Base-by-base conservation (phyloP, 2,329 filamentous ascomycete species). In the Phialophora chinensis region DNA sequence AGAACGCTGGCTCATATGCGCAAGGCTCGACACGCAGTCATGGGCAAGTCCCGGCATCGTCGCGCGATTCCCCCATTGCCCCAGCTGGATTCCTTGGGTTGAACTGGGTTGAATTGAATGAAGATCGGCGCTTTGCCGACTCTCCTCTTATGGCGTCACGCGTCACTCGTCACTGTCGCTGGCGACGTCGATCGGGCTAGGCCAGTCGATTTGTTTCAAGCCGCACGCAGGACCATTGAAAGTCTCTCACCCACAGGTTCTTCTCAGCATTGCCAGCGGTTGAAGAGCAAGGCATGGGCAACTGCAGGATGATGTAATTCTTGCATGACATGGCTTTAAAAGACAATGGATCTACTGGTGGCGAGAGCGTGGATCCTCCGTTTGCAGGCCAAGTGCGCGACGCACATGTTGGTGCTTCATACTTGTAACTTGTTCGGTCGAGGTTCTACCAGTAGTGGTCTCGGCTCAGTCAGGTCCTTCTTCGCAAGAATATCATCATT, bases 341-440 rank as follows among this genome's bases (percentile, higher is more conserved):
- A 14, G n/a, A 52, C 3, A 23, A 14, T 25, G 49, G 49, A 52
- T 52, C 49, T 27, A 20, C 49, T 23, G 20, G 49, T 52, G 49
- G 49, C 49, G 25, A 17, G 23, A 17, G 20, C 49, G 49, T 23
- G 25, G 14, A 25, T 29, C 49, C 25, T 23, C 20, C 20, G 20
- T 52, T 52, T 23, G 49, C 49, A 10, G 25, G 20, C 23, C 23
- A 52, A 52, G 49, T 23, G 20, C 10, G 3, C 38, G 4, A 20
- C 49, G 49, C 49, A 25, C 49, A 52, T 29, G 49, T 27, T 27
- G 49, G 49, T 52, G 49, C 49, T 52, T 23, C 25, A 52, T 4
- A 20, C 2, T 31, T 31, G 44, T 49, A 20, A 20, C 17, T 49
- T 2, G 44, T 6, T n/a, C 17, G 17, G 38, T 42, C 14, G 38